phyloP scores from a whole-genome alignment of 148 eudicot species.

The Camellia lanceoleosa region DNA sequence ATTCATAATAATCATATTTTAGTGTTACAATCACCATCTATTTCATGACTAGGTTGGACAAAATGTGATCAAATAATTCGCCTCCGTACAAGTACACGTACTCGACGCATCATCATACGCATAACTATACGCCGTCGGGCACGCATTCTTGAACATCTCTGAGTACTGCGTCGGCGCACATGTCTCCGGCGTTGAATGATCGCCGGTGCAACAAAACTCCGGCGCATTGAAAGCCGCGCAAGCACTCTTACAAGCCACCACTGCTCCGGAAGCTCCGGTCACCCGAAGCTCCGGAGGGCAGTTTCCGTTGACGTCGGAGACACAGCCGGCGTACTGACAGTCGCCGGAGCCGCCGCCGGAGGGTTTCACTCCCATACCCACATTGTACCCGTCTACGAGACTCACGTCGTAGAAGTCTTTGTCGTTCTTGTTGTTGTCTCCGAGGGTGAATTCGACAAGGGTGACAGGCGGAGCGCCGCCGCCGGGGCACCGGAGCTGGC shows the following conservation, averaged over 20 bases:
- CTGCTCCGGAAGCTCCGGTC: conserved; percentile 23
- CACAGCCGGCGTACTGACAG: conserved; percentile 68
- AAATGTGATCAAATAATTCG: conserved; percentile 71
- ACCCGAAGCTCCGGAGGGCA: conserved; percentile 61
- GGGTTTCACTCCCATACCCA: conserved; percentile 51
- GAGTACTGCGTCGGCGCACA: conserved; percentile 70
- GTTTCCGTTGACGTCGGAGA: conserved; percentile 43
- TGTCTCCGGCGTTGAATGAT: conserved; percentile 46
- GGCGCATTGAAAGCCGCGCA: conserved; percentile 55
- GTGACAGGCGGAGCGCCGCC: conserved; percentile 62
- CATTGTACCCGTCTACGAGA: conserved; percentile 84
- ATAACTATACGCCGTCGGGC: conserved; percentile 78
- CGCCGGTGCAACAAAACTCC: conserved; percentile 76
- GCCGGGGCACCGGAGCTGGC: conserved; percentile 37
- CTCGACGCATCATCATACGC: conserved; percentile 88
- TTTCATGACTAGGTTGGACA: conserved; percentile 36
- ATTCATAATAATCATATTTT: neutral
- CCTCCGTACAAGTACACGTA: conserved; percentile 66
- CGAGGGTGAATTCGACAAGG: conserved; percentile 70
- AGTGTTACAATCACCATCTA: neutral
- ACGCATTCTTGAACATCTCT: conserved; percentile 62
- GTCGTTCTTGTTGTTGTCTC: conserved; percentile 19
- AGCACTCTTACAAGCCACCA: conserved; percentile 76
- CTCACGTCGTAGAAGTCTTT: conserved; percentile 83
- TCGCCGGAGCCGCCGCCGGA: conserved; percentile 40